Conservation (phyloP, 352 stramenopile species). For the Pythium monospermum region DNA sequence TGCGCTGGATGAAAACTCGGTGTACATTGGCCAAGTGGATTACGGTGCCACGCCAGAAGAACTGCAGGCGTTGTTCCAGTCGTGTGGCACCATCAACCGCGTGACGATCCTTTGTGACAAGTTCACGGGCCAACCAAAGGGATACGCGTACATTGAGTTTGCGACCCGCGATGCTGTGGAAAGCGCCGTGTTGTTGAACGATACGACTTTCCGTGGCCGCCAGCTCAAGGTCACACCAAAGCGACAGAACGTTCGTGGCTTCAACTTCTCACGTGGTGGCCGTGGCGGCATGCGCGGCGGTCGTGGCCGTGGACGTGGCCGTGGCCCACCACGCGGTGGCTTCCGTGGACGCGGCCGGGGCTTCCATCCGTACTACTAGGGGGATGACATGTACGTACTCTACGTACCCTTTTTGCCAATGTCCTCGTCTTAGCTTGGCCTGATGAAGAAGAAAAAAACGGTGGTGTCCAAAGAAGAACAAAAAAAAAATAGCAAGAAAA, state of each 20-base stretch:
- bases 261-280: conserved; percentile 50
- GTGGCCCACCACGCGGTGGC: conserved; percentile 46
- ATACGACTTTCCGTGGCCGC: conserved; percentile 89
- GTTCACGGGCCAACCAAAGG: conserved; percentile 93
- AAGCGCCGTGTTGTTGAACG: conserved; percentile 88
- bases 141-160: conserved; percentile 95
- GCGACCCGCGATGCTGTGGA: conserved; percentile 82
- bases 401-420: background rate
- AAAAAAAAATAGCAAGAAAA: background rate
- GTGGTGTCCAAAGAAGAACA: no score
- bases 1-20: conserved; percentile 69
- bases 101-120: conserved; percentile 99
- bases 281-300: conserved; percentile 40
- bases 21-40: conserved; percentile 97
- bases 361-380: conserved; percentile 69
- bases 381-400: background rate
- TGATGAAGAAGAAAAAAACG: no score
- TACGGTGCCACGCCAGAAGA: conserved; percentile 96
- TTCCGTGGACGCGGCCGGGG: conserved; percentile 62
- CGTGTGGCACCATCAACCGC: conserved; percentile 95
- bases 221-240: conserved; percentile 90
- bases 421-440: conserved; percentile 1
- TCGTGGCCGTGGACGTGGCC: conserved; percentile 40
- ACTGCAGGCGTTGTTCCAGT: conserved; percentile 95
- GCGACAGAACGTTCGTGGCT: conserved; percentile 79